These are phyloP conservation scores for Pseudonitzschia pungens DNA, from an alignment of 108 stramenopile species.

Conservation along the genomic window DNA sequence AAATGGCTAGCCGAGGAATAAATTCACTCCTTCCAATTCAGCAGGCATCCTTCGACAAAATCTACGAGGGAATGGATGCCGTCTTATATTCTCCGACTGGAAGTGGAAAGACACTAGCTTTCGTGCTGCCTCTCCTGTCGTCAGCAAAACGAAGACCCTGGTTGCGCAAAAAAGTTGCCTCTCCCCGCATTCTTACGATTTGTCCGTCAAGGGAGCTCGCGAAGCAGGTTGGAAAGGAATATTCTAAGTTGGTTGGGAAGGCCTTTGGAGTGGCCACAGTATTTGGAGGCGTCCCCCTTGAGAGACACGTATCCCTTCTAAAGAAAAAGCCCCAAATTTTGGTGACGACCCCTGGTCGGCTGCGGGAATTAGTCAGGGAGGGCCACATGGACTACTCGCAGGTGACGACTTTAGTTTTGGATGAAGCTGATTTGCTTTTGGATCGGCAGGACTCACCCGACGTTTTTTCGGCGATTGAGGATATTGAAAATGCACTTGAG, in stretches of 20 bases:
- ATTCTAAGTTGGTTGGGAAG: slow-evolving; percentile 36
- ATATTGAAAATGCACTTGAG: slow-evolving; percentile 18
- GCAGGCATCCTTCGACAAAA: slow-evolving; percentile 35
- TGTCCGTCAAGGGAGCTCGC: slow-evolving; percentile 88
- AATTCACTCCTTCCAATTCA: slow-evolving; percentile 45
- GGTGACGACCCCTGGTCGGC: slow-evolving; percentile 90
- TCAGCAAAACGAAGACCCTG: slow-evolving; percentile 52
- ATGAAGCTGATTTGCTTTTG: slow-evolving; percentile 97
- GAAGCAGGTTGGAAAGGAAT: slow-evolving; percentile 57
- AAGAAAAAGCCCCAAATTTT: slow-evolving; percentile 64
- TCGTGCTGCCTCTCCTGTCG: slow-evolving; percentile 85
- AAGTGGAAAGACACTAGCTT: slow-evolving; percentile 95
- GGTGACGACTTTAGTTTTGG: slow-evolving; percentile 82
- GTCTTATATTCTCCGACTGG: slow-evolving; percentile 79
- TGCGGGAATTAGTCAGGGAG: slow-evolving; percentile 91
- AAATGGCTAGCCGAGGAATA: slow-evolving; percentile 6
- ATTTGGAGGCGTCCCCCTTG: slow-evolving; percentile 59
- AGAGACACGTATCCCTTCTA: slow-evolving; percentile 45
- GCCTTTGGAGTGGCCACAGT: slow-evolving; percentile 64
- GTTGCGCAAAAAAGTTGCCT: slow-evolving; percentile 40
- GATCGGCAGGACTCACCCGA: slow-evolving; percentile 89
- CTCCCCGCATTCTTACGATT: slow-evolving; percentile 70
- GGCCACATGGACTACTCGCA: slow-evolving; percentile 86
- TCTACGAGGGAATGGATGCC: slow-evolving; percentile 44
- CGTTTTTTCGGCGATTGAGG: slow-evolving; percentile 52